These are phyloP conservation scores for Spathaspora arborariae DNA, from an alignment of 805 yeast genomes.

Conservation along the genomic window DNA sequence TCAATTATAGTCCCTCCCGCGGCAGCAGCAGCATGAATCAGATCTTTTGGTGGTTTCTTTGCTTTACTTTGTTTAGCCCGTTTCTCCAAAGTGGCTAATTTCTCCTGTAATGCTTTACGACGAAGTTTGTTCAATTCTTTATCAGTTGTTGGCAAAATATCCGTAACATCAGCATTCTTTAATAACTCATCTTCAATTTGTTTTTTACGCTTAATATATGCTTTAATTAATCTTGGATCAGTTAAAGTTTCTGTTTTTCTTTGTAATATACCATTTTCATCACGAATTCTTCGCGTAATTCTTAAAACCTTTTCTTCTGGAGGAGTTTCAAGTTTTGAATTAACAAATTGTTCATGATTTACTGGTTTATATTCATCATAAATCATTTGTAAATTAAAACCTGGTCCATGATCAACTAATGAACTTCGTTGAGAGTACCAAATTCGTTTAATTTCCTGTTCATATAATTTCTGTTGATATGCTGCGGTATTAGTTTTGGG, in stretches of 20 bases:
- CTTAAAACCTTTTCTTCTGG: conserved; percentile 25
- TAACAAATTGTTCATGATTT: conserved; percentile 27
- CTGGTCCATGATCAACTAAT: conserved; percentile 39
- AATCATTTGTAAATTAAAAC: conserved; percentile 33
- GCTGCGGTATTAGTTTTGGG: conserved; percentile 41
- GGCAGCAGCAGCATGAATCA: conserved; percentile 38
- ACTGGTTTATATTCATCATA: conserved; percentile 37
- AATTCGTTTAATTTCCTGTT: conserved; percentile 80
- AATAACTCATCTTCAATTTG: conserved; percentile 52
- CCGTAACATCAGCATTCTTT: conserved; percentile 65
- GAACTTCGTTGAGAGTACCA: conserved; percentile 83
- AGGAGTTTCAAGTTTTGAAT: conserved; percentile 28
- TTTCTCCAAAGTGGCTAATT: conserved; percentile 77
- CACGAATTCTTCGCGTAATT: conserved; percentile 77
- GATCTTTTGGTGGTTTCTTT: conserved; percentile 30
- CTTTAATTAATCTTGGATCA: conserved; percentile 84
- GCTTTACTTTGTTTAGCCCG: conserved; percentile 41
- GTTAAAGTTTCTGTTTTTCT: conserved; percentile 72
- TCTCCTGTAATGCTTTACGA: conserved; percentile 73
- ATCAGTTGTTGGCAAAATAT: conserved; percentile 74
- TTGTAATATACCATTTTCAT: conserved; percentile 81
- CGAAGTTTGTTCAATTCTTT: conserved; percentile 77
- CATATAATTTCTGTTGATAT: conserved; percentile 84
- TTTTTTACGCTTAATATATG: conserved; percentile 72
- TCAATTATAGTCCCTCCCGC: conserved; percentile 41